Conservation (phyloP, 163 green algal genomes). For the Scenedesmus sp. region DNA sequence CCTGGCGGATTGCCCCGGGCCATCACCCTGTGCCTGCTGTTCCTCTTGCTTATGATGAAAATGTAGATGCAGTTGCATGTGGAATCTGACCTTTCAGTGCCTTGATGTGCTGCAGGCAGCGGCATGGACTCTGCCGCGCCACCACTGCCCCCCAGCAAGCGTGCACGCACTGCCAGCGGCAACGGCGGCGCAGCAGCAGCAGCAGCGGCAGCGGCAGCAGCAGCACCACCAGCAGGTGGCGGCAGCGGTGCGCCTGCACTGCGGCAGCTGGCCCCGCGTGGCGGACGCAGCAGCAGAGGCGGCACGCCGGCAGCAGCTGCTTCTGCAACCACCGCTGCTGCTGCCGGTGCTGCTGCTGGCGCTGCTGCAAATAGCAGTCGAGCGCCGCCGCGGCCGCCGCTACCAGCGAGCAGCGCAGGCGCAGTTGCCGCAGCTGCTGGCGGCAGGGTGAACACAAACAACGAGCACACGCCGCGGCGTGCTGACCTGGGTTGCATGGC, state of each 20-base stretch:
- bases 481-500: conserved; percentile 36
- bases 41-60: neutral
- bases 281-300: neutral
- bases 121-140: neutral
- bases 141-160: conserved; percentile 26
- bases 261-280: conserved; percentile 23
- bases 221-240: conserved; percentile 12
- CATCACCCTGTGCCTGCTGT: neutral
- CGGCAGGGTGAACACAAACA: neutral
- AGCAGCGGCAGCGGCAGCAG: conserved; percentile 12
- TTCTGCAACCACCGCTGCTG: neutral
- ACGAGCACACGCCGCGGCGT: conserved; percentile 45
- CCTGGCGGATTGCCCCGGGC: neutral
- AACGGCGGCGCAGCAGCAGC: neutral
- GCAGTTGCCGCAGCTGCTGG: neutral
- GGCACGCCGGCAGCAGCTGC: neutral
- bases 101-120: neutral
- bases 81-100: no score
- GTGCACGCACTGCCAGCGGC: neutral
- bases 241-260: neutral
- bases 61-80: no score
- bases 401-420: neutral
- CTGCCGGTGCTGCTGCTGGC: neutral
- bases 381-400: neutral
- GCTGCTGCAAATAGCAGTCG: neutral